Evolutionary conservation across 2,329 filamentous ascomycete genomes (phyloP), one percentile per base, ranked within the genome.

Genomic region (Capronia coronata): DNA sequence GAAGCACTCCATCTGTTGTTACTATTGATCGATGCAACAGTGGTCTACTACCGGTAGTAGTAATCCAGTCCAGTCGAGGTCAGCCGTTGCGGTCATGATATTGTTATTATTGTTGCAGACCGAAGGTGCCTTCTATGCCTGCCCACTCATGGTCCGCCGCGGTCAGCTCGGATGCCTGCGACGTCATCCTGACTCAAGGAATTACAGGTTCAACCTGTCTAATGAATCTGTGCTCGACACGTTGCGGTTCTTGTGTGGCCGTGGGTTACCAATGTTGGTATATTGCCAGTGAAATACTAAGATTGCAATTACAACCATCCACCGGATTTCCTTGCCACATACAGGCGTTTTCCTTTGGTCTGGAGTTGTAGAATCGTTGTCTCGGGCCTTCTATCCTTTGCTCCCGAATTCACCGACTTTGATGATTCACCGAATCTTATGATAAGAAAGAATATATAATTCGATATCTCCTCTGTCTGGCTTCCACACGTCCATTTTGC

Each of bases 161-260:
- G n/a, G n/a, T n/a, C n/a, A n/a, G n/a, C n/a, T n/a, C n/a, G n/a
- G n/a, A n/a, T n/a, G n/a, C n/a, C n/a, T n/a, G n/a, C n/a, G n/a
- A 52, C 50, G 50, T 52, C 50, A 52, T 52, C 37, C 46, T 52
- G 50, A 52, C 46, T 52, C 50, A 49, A 22, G 7, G n/a, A 40
- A 6, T 40, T 8, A 40, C n/a, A n/a, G n/a, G n/a, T 22, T 3
- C 10, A 19, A 19, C 16, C 16, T 16, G 19, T 7, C 23, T 22
- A 37, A 29, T 25, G 25, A 37, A 22, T 37, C 16, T 9, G 13
- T 23, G 43, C 10, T n/a, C 43, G 30, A 45, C 43, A 45, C 43
- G 43, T 45, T 45, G 43, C 29, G 13, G 23, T 43, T 32, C 10
- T 8, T 9, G 21, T 5, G 14, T 10, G 13, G 4, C 38, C 5